Evolutionary conservation across 1,284 basidiomycete genomes (phyloP).

Genomic region (Cutaneotrichosporon cutaneum): DNA sequence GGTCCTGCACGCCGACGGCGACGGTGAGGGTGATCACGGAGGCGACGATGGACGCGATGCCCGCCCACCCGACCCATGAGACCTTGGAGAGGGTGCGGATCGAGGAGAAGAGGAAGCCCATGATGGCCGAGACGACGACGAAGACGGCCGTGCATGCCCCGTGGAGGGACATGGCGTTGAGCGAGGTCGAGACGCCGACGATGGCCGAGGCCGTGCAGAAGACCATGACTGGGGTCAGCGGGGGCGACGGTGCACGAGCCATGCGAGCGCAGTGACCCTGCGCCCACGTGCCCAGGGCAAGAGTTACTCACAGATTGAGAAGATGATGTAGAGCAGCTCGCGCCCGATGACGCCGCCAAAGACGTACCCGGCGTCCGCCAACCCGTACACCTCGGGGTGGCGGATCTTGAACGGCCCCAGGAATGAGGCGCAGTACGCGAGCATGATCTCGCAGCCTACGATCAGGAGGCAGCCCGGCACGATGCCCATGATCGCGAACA

Average conservation of each 20-base stretch:
- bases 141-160: constrained; percentile 46
- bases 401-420: constrained; percentile 29
- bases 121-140: constrained; percentile 33
- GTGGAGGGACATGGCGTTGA: constrained; percentile 42
- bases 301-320: constrained; percentile 16
- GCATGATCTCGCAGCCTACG: constrained; percentile 33
- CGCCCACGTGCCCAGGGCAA: too few relatives aligned
- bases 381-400: constrained; percentile 29
- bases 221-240: constrained; percentile 20
- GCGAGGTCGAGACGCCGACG: constrained; percentile 33
- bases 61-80: constrained; percentile 45
- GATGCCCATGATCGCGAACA: constrained; percentile 35
- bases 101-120: constrained; percentile 34
- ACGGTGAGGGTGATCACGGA: constrained; percentile 43
- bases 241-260: not conserved
- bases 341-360: constrained; percentile 30
- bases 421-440: constrained; percentile 28
- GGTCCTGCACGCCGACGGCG: constrained; percentile 44
- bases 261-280: too few relatives aligned
- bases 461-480: constrained; percentile 41
- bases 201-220: constrained; percentile 36
- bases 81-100: constrained; percentile 41
- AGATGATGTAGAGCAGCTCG: constrained; percentile 30
- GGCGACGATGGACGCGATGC: constrained; percentile 32
- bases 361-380: constrained; percentile 34